phyloP scores from a whole-genome alignment of 345 rosid genomes.

The Acer saccharum region DNA sequence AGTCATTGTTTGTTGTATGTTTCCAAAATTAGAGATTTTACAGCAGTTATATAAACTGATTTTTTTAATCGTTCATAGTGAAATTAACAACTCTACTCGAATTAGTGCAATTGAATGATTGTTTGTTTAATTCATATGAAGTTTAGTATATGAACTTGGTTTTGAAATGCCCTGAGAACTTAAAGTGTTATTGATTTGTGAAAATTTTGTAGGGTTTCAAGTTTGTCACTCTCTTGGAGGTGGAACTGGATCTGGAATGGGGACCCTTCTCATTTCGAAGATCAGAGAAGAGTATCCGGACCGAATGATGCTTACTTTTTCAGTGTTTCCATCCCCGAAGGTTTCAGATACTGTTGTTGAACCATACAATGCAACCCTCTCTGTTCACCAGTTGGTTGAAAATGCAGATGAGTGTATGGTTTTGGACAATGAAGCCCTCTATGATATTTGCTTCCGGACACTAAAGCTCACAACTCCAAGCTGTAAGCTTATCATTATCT shows the following conservation, averaged over 20 bases:
- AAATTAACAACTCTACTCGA: no score
- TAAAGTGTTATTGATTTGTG: neutral
- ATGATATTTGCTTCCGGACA: constrained; percentile 76
- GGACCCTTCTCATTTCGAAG: constrained; percentile 67
- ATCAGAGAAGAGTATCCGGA: constrained; percentile 74
- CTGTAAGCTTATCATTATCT: constrained; percentile 44
- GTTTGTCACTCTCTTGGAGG: constrained; percentile 76
- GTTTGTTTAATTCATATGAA: neutral
- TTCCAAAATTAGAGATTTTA: no score
- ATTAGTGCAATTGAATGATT: neutral
- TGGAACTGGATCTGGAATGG: constrained; percentile 80
- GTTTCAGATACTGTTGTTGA: constrained; percentile 78
- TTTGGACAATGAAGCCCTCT: constrained; percentile 71
- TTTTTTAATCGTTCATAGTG: no score
- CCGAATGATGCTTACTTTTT: constrained; percentile 74
- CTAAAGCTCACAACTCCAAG: constrained; percentile 78
- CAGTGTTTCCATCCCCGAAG: constrained; percentile 70
- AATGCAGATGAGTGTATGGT: constrained; percentile 82
- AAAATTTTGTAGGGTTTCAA: constrained; percentile 51
- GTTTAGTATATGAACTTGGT: no score
- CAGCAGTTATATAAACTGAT: no score
- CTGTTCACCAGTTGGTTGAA: constrained; percentile 77
- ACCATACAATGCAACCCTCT: constrained; percentile 76
- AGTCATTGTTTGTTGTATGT: no score
- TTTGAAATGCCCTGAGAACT: neutral